A percentile compares a stretch with the other conserved stretches of the same genome.
Conservation (phyloP, 1,139 yeast species). For the Lodderomyces theae region DNA sequence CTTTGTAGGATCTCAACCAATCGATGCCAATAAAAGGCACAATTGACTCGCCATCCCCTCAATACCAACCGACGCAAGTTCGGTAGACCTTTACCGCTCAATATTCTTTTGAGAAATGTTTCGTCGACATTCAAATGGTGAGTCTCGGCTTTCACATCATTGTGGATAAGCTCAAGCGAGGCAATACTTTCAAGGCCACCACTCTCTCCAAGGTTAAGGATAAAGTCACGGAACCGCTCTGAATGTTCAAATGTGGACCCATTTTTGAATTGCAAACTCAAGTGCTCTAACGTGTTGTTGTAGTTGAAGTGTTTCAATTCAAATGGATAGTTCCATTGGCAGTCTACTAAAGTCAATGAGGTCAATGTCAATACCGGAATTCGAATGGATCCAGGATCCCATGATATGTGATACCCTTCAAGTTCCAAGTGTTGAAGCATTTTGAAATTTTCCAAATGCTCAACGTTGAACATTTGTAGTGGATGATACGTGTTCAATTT, state of each 20-base stretch:
- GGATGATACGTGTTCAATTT: background rate
- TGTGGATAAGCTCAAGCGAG: background rate
- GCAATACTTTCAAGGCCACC: conserved; percentile 1
- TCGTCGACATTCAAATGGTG: background rate
- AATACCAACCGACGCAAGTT: background rate
- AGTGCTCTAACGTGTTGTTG: conserved; percentile 10
- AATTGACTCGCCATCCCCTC: conserved; percentile 1
- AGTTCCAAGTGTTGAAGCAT: conserved; percentile 23
- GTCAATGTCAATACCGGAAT: conserved; percentile 11
- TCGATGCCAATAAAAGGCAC: conserved; percentile 1
- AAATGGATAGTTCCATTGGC: conserved; percentile 49
- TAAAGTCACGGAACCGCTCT: conserved; percentile 2
- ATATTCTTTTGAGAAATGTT: background rate
- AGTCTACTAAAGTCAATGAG: conserved; percentile 26
- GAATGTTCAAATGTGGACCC: background rate
- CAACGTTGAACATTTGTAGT: conserved; percentile 28
- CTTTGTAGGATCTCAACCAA: conserved; percentile 1
- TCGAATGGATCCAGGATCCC: conserved; percentile 18
- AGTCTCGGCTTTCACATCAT: background rate
- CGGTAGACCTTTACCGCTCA: background rate
- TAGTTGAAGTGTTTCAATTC: conserved; percentile 32
- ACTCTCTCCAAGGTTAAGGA: conserved; percentile 1
- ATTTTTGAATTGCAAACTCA: background rate
- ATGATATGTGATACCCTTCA: conserved; percentile 32
- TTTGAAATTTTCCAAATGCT: conserved; percentile 28